Percentiles rank a stretch among this genome's conserved stretches.
Evolutionary conservation across 192 early-diverging fungal species (phyloP).

Genomic region (Geranomyces michiganensis): DNA sequence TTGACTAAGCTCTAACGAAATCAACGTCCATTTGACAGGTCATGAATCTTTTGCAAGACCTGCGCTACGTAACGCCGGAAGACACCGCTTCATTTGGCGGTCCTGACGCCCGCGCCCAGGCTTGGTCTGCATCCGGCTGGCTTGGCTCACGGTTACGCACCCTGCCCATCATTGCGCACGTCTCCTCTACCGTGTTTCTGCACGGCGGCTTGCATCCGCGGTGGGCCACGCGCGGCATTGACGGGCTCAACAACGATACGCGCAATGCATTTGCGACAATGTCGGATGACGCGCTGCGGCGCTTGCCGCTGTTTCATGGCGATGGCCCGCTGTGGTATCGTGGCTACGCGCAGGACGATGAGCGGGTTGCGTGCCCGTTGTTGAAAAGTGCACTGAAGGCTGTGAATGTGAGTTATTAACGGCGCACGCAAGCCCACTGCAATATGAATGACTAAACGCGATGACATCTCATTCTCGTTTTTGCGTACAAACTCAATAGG

Average conservation of each 20-base stretch:
- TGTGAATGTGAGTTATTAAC: conserved; percentile 53
- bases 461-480: neutral
- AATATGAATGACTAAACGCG: no score
- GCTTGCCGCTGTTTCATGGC: conserved; percentile 42
- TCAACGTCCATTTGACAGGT: conserved; percentile 51
- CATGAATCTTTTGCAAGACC: conserved; percentile 66
- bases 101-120: conserved; percentile 39
- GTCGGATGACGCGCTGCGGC: conserved; percentile 13
- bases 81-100: conserved; percentile 63
- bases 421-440: no score
- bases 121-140: conserved; percentile 48
- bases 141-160: conserved; percentile 51
- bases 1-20: conserved; percentile 38
- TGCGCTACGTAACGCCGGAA: conserved; percentile 58
- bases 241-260: conserved; percentile 53
- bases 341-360: conserved; percentile 59
- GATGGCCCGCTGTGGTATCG: conserved; percentile 61
- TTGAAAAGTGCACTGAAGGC: conserved; percentile 49
- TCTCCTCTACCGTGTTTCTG: conserved; percentile 60
- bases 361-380: conserved; percentile 46
- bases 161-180: conserved; percentile 50
- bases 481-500: conserved; percentile 43
- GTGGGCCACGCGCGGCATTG: conserved; percentile 49
- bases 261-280: conserved; percentile 31
- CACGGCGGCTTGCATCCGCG: conserved; percentile 56